These are phyloP conservation scores for Setaria italica DNA, from an alignment of 202 grass and related monocot genomes.

Conservation along the genomic window DNA sequence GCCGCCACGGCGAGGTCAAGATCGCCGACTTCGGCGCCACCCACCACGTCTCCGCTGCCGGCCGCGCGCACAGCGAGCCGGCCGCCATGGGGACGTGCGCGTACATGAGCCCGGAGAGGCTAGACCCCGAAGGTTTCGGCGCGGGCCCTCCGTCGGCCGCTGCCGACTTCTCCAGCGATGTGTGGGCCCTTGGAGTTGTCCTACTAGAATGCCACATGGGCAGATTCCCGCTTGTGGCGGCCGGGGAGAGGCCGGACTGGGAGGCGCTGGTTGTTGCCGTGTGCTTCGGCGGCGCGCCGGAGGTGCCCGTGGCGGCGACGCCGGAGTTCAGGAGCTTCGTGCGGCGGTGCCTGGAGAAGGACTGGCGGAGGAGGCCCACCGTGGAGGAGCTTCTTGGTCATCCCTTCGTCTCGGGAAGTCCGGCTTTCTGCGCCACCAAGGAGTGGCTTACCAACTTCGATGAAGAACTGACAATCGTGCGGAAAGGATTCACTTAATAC, in stretches of 20 bases:
- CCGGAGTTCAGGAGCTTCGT: constrained; percentile 50
- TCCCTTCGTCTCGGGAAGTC: constrained; percentile 34
- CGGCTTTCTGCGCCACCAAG: not conserved
- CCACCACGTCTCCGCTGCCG: constrained; percentile 18
- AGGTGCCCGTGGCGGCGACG: constrained; percentile 38
- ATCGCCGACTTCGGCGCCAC: constrained; percentile 59
- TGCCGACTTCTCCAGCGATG: constrained; percentile 33
- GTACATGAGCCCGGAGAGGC: constrained; percentile 59
- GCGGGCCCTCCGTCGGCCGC: not conserved
- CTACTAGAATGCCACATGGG: constrained; percentile 48
- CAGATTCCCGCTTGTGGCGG: constrained; percentile 44
- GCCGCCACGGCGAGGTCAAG: constrained; percentile 43
- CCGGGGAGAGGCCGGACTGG: constrained; percentile 46
- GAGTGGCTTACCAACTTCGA: not conserved
- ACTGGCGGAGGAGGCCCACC: constrained; percentile 48
- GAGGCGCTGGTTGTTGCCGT: constrained; percentile 25
- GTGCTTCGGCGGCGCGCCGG: constrained; percentile 35
- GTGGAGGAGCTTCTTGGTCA: constrained; percentile 51
- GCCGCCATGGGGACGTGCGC: constrained; percentile 28
- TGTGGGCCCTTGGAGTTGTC: constrained; percentile 61
- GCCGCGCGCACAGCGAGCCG: too few relatives aligned
- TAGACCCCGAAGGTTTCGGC: constrained; percentile 51
- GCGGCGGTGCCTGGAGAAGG: constrained; percentile 53
- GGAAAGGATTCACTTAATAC: not conserved
- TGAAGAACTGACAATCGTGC: not conserved